Conservation (phyloP, 2,329 filamentous ascomycete genomes). For the Aphanocladium album region DNA sequence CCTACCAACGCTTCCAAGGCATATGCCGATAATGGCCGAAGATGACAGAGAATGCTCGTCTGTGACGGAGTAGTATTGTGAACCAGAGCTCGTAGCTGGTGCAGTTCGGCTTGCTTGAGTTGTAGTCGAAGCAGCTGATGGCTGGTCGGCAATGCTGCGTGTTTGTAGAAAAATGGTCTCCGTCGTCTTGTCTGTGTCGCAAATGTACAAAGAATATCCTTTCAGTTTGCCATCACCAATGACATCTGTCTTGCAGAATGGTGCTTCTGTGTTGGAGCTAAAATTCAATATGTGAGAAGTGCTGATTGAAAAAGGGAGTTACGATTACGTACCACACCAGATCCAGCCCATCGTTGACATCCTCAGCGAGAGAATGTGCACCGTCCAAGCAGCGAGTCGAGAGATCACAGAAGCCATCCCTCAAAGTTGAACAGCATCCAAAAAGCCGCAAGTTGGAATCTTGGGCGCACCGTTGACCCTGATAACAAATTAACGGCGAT, state of each 20-base stretch:
- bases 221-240: slow-evolving; percentile 14
- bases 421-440: background rate
- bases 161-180: slow-evolving; percentile 19
- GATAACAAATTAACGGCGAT: background rate
- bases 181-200: slow-evolving; percentile 16
- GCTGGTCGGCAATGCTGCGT: background rate
- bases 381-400: background rate
- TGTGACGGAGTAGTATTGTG: background rate
- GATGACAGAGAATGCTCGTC: background rate
- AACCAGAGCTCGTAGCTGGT: background rate
- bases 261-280: background rate
- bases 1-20: background rate
- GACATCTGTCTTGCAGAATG: slow-evolving; percentile 21
- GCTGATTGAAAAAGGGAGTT: background rate
- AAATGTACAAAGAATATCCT: slow-evolving; percentile 20
- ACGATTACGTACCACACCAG: background rate
- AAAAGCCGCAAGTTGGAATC: background rate
- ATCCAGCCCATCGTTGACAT: background rate
- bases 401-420: background rate
- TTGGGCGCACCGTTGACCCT: background rate
- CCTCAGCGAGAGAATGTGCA: background rate
- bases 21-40: background rate
- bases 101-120: background rate
- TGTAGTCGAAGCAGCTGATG: background rate
- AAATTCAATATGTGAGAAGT: background rate